phyloP scores from a whole-genome alignment of 306 rosid species.

The Corylus americana region DNA sequence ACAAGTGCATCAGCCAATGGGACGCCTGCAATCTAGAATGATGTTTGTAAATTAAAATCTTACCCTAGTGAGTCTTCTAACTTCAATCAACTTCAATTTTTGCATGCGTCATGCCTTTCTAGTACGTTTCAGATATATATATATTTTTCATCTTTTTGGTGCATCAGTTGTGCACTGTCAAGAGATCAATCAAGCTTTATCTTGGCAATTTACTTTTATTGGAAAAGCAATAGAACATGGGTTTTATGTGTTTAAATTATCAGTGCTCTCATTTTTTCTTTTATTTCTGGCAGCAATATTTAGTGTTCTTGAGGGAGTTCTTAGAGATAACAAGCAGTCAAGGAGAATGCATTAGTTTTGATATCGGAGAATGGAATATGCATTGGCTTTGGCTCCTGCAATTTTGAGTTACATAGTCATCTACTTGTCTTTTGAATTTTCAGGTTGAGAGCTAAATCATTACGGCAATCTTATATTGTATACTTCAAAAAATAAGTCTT shows the following conservation, averaged over 20 bases:
- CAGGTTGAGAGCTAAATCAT: not conserved
- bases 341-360: not conserved
- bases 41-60: slow-evolving; percentile 10
- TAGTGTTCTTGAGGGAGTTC: not conserved
- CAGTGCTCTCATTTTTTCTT: not conserved
- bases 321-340: not conserved
- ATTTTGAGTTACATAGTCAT: not conserved
- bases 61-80: slow-evolving; percentile 31
- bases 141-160: no score
- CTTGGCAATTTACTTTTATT: not conserved
- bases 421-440: not conserved
- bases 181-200: not conserved
- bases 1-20: slow-evolving; percentile 9
- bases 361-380: not conserved
- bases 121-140: not conserved
- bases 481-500: not conserved
- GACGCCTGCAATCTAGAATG: slow-evolving; percentile 20
- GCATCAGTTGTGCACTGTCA: not conserved
- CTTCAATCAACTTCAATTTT: not conserved
- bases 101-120: not conserved
- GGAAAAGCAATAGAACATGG: not conserved
- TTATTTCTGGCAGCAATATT: slow-evolving; percentile 7
- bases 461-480: not conserved
- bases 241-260: not conserved
- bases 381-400: not conserved